Evolutionary conservation across 345 rosid genomes (phyloP), one percentile per base, ranked within the genome.

Genomic region (Adansonia digitata): DNA sequence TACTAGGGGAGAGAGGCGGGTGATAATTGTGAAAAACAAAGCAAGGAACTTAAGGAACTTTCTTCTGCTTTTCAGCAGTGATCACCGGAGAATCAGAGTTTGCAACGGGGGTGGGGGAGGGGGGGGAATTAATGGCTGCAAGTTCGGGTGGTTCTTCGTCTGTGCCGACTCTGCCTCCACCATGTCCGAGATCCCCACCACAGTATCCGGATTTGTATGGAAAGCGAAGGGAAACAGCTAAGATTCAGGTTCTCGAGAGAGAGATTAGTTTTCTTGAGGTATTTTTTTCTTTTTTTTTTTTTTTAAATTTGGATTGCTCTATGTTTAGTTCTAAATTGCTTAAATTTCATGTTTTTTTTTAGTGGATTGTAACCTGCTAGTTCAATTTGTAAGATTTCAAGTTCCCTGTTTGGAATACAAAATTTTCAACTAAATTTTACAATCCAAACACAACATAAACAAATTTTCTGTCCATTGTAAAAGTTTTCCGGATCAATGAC

Each of bases 151-250:
- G 60, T 34, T 78, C 78, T 74, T 80, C 85, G 3, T 61, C 83
- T 42, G 77, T 84, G 35, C 77, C 83, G 48, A 77, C 88, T 15
- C 73, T 87, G 49, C 91, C 92, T 22, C 92, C 89, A 53, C 98
- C 98, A 3, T 77, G 86, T 57, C 98, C 97, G 0, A 92, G 86
- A 83, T 91, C 97, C 45, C 98, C 97, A 71, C 98, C 97, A 74
- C 84, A 82, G 76, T 92, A 91, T 83, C 98, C 98, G 22, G 97
- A 94, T 85, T 91, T 94, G 88, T 94, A 91, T 71, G 97, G 98
- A 13, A 92, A 86, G 76, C 86, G 97, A 37, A 84, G 94, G 80
- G 97, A 86, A 81, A 79, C 80, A 67, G 92, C 95, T 22, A 91
- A 86, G 81, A 93, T 91, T 45, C 94, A 88, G 86, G 86, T 89